These are phyloP conservation scores for Neodidymelliopsis sp. DNA, from an alignment of 2,329 filamentous ascomycete species.

Conservation along the genomic window DNA sequence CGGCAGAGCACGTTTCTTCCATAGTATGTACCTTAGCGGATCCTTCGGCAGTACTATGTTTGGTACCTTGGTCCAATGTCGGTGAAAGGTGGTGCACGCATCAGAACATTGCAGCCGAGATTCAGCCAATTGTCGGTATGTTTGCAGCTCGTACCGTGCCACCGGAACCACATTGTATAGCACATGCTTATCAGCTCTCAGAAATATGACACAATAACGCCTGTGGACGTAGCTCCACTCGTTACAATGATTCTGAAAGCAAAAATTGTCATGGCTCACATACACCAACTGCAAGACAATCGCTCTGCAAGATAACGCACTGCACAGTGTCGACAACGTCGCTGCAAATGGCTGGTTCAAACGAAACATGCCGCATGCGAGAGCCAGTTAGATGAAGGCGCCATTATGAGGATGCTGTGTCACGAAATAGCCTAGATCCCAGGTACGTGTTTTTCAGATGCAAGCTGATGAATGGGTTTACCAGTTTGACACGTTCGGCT, in stretches of 20 bases:
- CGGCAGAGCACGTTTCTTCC: slow-evolving; percentile 36
- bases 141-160: slow-evolving; percentile 32
- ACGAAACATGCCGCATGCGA: not conserved
- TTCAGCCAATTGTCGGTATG: slow-evolving; percentile 37
- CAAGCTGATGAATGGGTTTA: not conserved
- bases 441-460: not conserved
- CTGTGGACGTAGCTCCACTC: not conserved
- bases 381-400: not conserved
- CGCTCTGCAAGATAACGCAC: slow-evolving; percentile 6
- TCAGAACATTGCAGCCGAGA: slow-evolving; percentile 41
- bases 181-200: slow-evolving; percentile 43
- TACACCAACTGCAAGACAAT: slow-evolving; percentile 11
- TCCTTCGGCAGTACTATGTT: slow-evolving; percentile 16
- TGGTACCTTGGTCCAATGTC: slow-evolving; percentile 27
- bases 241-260: not conserved
- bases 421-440: not conserved
- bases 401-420: not conserved
- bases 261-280: not conserved
- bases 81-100: slow-evolving; percentile 29
- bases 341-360: not conserved
- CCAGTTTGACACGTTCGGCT: slow-evolving; percentile 1
- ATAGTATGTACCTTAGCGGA: slow-evolving; percentile 30
- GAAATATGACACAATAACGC: slow-evolving; percentile 23
- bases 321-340: not conserved
- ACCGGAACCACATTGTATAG: slow-evolving; percentile 34